Evolutionary conservation across 129 eudicot genomes (phyloP), one percentile per base, ranked within the genome.

Genomic region (Scalesia atractyloides): DNA sequence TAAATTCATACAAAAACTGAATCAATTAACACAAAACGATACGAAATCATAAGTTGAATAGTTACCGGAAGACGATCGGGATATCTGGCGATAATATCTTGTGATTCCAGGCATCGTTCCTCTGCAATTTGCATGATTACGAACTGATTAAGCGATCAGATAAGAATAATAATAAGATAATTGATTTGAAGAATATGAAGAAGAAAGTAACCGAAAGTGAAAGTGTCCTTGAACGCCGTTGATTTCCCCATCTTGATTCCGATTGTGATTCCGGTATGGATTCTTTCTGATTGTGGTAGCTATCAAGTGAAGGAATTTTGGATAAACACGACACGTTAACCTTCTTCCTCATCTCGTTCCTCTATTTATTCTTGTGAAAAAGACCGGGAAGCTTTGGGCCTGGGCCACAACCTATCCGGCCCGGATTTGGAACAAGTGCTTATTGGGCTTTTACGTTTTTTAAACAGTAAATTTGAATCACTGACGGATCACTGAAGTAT

Each of bases 11-110:
- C 9, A 39, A 39, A 39, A 39, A 39, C 9, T 39, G 10, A 39
- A 39, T 39, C 9, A 8, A 39, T 39, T 39, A 2, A 39, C 6
- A 39, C 1, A 39, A 39, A 39, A 39, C 8, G 44, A 30, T 30
- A 30, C 34, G 34, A 30, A 30, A 30, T 30, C 34, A 4, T 2
- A 4, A 30, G 34, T 2, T 30, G 34, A 8, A 39, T 39, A 2
- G 44, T 66, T 82, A 92, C 96, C 62, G 98, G 98, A 5, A 92
- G 48, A 33, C 98, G 92, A 77, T 85, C 92, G 49, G 98, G 98
- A 57, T 88, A 92, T 64, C 84, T 85, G 78, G 95, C 88, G 24
- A 92, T 84, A 73, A 92, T 92, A 8, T 89, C 98, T 66, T 77
- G 84, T 46, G 98, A 89, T 81, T 92, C 98, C 58, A 82, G 74